Evolutionary conservation across 495 filamentous ascomycete genomes (phyloP).

Genomic region (Penicillium simplicissimum): DNA sequence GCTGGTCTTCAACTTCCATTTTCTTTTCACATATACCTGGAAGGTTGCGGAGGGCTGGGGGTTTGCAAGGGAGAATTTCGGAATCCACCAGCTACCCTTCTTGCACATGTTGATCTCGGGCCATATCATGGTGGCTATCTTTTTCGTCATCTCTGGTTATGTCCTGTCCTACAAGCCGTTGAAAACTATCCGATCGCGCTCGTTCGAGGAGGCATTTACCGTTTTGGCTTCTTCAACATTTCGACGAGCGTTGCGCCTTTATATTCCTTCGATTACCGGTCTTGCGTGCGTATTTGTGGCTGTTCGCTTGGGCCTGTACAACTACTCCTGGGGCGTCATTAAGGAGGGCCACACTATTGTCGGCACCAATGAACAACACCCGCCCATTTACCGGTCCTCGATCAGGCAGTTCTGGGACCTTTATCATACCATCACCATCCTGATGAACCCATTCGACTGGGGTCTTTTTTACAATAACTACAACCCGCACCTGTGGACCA

Average conservation of each 20-base stretch:
- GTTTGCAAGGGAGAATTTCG: constrained; percentile 50
- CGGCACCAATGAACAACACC: constrained; percentile 50
- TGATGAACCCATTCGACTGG: constrained; percentile 58
- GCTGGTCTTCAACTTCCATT: constrained; percentile 56
- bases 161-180: constrained; percentile 67
- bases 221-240: constrained; percentile 62
- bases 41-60: constrained; percentile 50
- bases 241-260: constrained; percentile 62
- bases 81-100: constrained; percentile 63
- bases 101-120: constrained; percentile 63
- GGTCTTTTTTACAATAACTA: constrained; percentile 56
- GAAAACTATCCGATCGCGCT: constrained; percentile 55
- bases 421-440: constrained; percentile 46
- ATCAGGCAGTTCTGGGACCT: constrained; percentile 50
- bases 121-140: constrained; percentile 70
- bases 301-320: constrained; percentile 52
- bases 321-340: constrained; percentile 43
- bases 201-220: constrained; percentile 50
- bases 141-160: constrained; percentile 73
- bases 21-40: constrained; percentile 53
- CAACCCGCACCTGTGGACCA: constrained; percentile 71
- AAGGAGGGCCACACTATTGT: constrained; percentile 43
- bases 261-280: constrained; percentile 59
- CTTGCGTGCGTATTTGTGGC: constrained; percentile 57
- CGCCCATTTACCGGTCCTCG: constrained; percentile 46